Conservation (phyloP, 192 early-diverging fungal genomes). For the Nowakowskiella sp. region DNA sequence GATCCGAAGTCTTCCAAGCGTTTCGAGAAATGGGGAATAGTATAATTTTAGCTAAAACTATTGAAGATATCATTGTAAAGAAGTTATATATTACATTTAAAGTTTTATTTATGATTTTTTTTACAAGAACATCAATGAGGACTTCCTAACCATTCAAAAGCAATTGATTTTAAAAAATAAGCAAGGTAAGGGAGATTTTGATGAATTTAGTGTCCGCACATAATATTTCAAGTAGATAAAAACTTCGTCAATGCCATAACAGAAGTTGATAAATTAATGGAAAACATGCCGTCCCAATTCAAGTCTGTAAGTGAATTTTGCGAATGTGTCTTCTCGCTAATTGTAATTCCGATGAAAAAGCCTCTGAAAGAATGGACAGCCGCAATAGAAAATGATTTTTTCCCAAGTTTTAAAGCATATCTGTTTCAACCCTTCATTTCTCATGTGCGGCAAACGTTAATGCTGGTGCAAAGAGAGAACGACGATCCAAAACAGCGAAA, state of each 20-base stretch:
- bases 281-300: too few relatives aligned
- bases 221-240: not conserved
- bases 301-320: too few relatives aligned
- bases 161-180: too few relatives aligned
- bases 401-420: too few relatives aligned
- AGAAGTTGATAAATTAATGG: too few relatives aligned
- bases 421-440: not conserved
- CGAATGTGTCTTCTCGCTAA: not conserved
- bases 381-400: too few relatives aligned
- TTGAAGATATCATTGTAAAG: slow-evolving; percentile 24
- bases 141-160: too few relatives aligned
- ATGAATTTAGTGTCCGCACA: too few relatives aligned
- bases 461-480: slow-evolving; percentile 21
- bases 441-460: not conserved
- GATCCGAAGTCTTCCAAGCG: slow-evolving; percentile 34
- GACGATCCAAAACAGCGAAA: slow-evolving; percentile 10
- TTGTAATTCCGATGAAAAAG: not conserved
- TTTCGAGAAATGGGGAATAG: slow-evolving; percentile 40
- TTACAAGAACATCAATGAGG: slow-evolving; percentile 2
- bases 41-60: slow-evolving; percentile 16
- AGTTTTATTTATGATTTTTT: slow-evolving; percentile 5
- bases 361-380: not conserved
- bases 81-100: not conserved
- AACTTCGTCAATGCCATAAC: not conserved
- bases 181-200: too few relatives aligned